Percentiles rank a stretch among this genome's conserved stretches.
Evolutionary conservation across 176 grass and related monocot genomes (phyloP).

Genomic region (Oryza australiensis): DNA sequence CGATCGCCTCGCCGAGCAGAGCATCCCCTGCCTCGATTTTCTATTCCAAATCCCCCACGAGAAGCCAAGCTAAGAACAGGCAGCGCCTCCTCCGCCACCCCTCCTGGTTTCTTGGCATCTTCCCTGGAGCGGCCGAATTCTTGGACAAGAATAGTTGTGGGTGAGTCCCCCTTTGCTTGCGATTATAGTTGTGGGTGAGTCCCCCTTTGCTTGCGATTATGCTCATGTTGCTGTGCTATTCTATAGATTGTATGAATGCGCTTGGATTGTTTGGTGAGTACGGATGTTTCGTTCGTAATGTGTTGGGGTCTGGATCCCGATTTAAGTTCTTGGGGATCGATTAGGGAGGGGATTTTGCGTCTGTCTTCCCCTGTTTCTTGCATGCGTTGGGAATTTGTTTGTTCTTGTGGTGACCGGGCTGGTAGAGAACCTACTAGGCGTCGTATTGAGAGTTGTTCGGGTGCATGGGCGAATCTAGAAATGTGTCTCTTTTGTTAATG

Average conservation of each 20-base stretch:
- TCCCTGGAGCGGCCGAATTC: background rate
- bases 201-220: background rate
- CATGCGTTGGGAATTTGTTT: background rate
- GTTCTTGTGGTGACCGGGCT: background rate
- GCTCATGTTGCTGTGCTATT: background rate
- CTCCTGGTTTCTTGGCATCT: background rate
- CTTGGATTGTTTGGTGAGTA: no score
- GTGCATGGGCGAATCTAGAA: background rate
- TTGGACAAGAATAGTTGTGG: conserved; percentile 29
- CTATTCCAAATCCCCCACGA: background rate
- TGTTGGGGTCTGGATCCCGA: conserved; percentile 4
- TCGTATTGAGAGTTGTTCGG: background rate
- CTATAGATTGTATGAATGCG: background rate
- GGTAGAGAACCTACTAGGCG: background rate
- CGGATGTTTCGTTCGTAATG: background rate
- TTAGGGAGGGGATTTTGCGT: background rate
- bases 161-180: background rate
- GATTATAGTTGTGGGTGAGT: background rate
- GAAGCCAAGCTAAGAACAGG: background rate
- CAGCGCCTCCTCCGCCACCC: background rate
- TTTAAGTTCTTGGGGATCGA: background rate
- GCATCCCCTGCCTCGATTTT: background rate
- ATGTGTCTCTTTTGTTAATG: background rate
- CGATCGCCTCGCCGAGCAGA: background rate
- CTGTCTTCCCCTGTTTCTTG: background rate